Conservation (phyloP, 805 yeast species). For the Yarrowia deformans region DNA sequence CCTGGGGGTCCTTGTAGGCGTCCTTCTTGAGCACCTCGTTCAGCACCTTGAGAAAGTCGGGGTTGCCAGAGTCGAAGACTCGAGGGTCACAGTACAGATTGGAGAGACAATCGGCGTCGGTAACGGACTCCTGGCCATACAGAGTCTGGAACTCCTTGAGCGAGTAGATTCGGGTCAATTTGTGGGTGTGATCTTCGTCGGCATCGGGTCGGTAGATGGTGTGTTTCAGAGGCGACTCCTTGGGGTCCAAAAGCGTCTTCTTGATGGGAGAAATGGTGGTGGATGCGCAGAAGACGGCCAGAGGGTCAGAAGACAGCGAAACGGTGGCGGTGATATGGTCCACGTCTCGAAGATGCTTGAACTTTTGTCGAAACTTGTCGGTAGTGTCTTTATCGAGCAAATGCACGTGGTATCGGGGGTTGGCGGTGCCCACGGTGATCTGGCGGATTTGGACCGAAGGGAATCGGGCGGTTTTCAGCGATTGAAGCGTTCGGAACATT, state of each 20-base stretch:
- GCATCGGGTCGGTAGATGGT: constrained; percentile 43
- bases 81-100: constrained; percentile 40
- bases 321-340: constrained; percentile 30
- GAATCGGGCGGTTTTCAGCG: not conserved
- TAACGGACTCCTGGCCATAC: constrained; percentile 20
- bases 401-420: constrained; percentile 40
- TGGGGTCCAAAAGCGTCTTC: constrained; percentile 9
- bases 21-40: constrained; percentile 44
- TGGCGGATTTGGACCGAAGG: not conserved
- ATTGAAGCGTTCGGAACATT: constrained; percentile 20
- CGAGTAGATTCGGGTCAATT: constrained; percentile 17
- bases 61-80: constrained; percentile 41
- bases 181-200: constrained; percentile 37
- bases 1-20: constrained; percentile 48
- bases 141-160: constrained; percentile 27
- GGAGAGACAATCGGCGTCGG: constrained; percentile 18
- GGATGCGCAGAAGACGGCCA: constrained; percentile 32
- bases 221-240: constrained; percentile 32
- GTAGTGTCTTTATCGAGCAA: constrained; percentile 43
- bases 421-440: constrained; percentile 29
- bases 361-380: constrained; percentile 38
- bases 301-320: constrained; percentile 19
- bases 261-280: constrained; percentile 1
- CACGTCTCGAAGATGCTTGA: constrained; percentile 20
- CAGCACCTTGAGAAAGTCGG: constrained; percentile 44